Percentiles rank a stretch among this genome's conserved stretches.
Conservation (phyloP, 306 rosid species). For the Glycine soja region DNA sequence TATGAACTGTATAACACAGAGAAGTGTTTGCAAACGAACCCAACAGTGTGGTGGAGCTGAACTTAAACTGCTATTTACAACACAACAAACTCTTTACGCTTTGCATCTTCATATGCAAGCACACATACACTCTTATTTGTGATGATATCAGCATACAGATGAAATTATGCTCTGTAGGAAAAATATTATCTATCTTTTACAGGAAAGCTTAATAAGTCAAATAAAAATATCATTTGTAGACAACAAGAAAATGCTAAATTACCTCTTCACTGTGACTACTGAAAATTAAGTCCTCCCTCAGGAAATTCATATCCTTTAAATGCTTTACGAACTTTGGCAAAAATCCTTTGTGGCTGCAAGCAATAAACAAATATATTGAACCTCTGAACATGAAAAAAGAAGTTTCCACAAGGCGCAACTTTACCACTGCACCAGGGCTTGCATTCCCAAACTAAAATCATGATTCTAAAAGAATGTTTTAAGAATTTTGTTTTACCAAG, state of each 20-base stretch:
- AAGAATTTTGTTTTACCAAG: neutral
- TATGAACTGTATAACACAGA: neutral
- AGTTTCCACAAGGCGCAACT: slow-evolving; percentile 10
- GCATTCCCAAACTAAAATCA: no score
- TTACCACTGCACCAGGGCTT: no score
- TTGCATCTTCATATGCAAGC: neutral
- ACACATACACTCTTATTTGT: neutral
- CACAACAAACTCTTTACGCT: slow-evolving; percentile 13
- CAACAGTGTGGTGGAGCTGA: slow-evolving; percentile 9
- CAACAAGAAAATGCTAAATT: slow-evolving; percentile 40
- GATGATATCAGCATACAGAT: neutral
- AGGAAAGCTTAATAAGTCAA: slow-evolving; percentile 34
- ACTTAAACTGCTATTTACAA: slow-evolving; percentile 4
- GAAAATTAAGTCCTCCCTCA: slow-evolving; percentile 88
- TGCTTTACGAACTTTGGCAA: slow-evolving; percentile 68
- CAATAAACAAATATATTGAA: slow-evolving; percentile 43
- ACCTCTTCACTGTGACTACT: slow-evolving; percentile 96
- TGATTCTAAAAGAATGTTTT: slow-evolving; percentile 5
- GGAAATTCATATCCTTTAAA: slow-evolving; percentile 83
- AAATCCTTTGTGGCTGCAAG: slow-evolving; percentile 87
- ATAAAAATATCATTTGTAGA: slow-evolving; percentile 16
- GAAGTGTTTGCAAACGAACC: neutral
- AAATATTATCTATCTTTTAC: neutral
- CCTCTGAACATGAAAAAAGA: slow-evolving; percentile 35
- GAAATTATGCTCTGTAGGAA: slow-evolving; percentile 1